phyloP scores from a whole-genome alignment of 352 stramenopile species.

The Pythium dissotocum region DNA sequence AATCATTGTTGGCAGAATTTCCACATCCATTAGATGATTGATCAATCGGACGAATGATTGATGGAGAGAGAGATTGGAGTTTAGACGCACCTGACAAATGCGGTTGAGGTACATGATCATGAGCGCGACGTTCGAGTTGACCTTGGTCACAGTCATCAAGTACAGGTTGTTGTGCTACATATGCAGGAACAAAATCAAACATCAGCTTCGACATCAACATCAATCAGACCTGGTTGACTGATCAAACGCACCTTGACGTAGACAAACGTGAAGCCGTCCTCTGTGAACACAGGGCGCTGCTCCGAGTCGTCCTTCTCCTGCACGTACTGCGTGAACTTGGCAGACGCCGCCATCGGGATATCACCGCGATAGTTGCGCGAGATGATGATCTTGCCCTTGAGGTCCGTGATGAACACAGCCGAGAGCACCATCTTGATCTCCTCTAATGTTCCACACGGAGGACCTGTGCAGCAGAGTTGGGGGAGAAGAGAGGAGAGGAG shows the following conservation, averaged over 20 bases:
- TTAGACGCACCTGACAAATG: slow-evolving; percentile 67
- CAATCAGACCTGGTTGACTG: background rate
- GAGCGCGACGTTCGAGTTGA: slow-evolving; percentile 98
- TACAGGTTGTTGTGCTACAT: slow-evolving; percentile 98
- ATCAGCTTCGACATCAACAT: slow-evolving; percentile 1
- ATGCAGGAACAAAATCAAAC: background rate
- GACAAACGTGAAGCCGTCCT: slow-evolving; percentile 93
- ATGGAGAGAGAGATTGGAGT: too few species aligned
- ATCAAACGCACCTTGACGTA: slow-evolving; percentile 87
- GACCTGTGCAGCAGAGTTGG: background rate
- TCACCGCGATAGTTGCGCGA: slow-evolving; percentile 99
- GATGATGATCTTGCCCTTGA: slow-evolving; percentile 99
- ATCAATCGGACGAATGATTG: too few species aligned
- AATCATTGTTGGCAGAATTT: background rate
- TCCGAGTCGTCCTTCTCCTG: slow-evolving; percentile 95
- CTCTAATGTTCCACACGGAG: background rate
- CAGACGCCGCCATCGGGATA: slow-evolving; percentile 93
- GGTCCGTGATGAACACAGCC: slow-evolving; percentile 98
- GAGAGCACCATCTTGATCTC: slow-evolving; percentile 92
- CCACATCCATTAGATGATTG: background rate
- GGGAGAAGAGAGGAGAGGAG: background rate
- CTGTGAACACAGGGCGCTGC: slow-evolving; percentile 93
- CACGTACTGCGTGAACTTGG: slow-evolving; percentile 92
- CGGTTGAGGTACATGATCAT: slow-evolving; percentile 95
- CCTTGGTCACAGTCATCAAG: slow-evolving; percentile 97